These are phyloP conservation scores for Eucalyptus melliodora DNA, from an alignment of 345 rosid genomes.

Conservation along the genomic window DNA sequence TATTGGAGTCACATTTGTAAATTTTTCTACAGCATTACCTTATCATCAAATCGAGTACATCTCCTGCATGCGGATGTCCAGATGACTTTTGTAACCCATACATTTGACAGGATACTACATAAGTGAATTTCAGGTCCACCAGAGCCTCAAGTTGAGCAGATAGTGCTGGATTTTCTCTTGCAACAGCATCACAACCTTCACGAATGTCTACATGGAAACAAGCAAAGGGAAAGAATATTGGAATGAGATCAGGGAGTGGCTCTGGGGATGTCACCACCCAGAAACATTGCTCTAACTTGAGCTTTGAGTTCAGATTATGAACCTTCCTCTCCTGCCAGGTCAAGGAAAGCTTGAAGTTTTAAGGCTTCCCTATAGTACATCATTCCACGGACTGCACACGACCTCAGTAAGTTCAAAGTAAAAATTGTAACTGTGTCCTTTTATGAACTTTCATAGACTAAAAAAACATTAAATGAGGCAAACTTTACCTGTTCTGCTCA, in stretches of 20 bases:
- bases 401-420: not conserved
- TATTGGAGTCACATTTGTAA: not conserved
- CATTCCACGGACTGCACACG: constrained; percentile 80
- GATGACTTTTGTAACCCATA: constrained; percentile 70
- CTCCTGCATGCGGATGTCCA: constrained; percentile 85
- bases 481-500: constrained; percentile 78
- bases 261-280: not conserved
- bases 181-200: constrained; percentile 63
- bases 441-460: not conserved
- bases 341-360: constrained; percentile 80
- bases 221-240: not conserved
- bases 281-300: not conserved
- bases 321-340: constrained; percentile 77
- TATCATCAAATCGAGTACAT: constrained; percentile 70
- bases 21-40: constrained; percentile 26
- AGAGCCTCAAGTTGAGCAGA: constrained; percentile 68
- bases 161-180: constrained; percentile 49
- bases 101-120: constrained; percentile 77
- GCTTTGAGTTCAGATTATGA: not conserved
- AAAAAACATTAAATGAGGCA: not conserved
- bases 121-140: constrained; percentile 82
- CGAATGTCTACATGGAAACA: constrained; percentile 51
- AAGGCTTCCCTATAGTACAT: constrained; percentile 93
- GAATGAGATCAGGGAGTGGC: not conserved
- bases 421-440: not conserved